These are phyloP conservation scores for Globisporangium nagaii DNA, from an alignment of 352 stramenopile species.

Conservation along the genomic window DNA sequence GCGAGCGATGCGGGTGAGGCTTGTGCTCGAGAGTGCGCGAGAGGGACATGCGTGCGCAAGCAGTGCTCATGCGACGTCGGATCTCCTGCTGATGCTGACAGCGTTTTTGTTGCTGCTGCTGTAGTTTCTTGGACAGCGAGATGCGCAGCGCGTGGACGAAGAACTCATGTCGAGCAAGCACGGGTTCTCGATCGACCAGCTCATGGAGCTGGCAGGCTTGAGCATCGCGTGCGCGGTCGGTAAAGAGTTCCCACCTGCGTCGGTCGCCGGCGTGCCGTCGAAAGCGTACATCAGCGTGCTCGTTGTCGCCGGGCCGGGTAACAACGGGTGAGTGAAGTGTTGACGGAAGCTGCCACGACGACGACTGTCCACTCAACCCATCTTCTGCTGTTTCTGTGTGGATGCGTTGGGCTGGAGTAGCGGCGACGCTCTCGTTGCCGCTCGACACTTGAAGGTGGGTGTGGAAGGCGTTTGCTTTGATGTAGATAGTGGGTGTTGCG, in stretches of 20 bases:
- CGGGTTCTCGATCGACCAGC: conserved; percentile 94
- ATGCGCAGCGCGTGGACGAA: conserved; percentile 83
- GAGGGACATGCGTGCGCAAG: not conserved
- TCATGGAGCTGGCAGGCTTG: conserved; percentile 99
- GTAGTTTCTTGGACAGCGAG: conserved; percentile 64
- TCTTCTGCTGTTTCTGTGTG: not conserved
- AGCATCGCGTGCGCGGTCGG: conserved; percentile 90
- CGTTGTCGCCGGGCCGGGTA: conserved; percentile 95
- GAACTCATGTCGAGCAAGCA: conserved; percentile 84
- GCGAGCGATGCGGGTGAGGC: conserved; percentile 6
- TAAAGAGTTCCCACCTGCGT: conserved; percentile 46
- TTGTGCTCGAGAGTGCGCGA: not conserved
- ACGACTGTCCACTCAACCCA: not conserved
- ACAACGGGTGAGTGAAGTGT: conserved; percentile 90
- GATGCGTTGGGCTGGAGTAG: conserved; percentile 14
- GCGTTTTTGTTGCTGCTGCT: not conserved
- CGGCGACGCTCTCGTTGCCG: conserved; percentile 97
- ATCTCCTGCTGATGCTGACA: not conserved
- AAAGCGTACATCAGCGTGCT: conserved; percentile 62
- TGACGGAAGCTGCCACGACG: too few species aligned
- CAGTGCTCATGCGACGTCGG: not conserved
- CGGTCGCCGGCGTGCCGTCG: not conserved
- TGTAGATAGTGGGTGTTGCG: not conserved
- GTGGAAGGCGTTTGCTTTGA: not conserved
- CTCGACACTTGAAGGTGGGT: conserved; percentile 91